Evolutionary conservation across 1,139 yeast genomes (phyloP), one percentile per base, ranked within the genome.

Genomic region (Hanseniaspora uvarum): DNA sequence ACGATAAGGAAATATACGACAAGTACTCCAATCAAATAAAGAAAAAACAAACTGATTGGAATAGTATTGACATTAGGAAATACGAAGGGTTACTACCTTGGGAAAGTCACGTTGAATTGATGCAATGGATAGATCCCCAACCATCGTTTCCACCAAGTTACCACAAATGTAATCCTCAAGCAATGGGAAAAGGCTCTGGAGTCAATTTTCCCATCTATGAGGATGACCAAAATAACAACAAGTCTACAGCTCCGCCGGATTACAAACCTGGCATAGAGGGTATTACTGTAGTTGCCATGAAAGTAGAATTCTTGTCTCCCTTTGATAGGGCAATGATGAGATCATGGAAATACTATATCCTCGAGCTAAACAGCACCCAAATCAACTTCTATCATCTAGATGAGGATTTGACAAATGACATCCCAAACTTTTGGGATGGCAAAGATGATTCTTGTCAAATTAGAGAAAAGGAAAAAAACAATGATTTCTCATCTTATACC

Each of bases 331-430:
- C 86, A 0, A 73, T 79, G 1, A 66, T 73, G 10, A 68, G 87
- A 59, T 73, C 76, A n/a, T 83, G 92, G 92, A 78, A 72, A 61
- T 71, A 74, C 52, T 72, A 73, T 33, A 70, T 84, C 7, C 70
- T 83, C 68, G 92, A 84, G 62, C 68, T 84, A 36, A 84, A 84
- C 67, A 80, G 86, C 2, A 84, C 92, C 1, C 92, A 84, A 67
- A 64, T 84, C 37, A 84, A 83, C 65, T 71, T 84, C 53, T 83
- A 83, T 63, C 59, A 65, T 24, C 63, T 68, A 4, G 70, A 69
- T 46, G 63, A 64, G 5, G 52, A 56, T 1, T 49, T 65, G 41
- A 61, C 64, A 1, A 55, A 57, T 10, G 58, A 59, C 19, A 60
- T 63, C 33, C 59, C 56, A 41, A 59, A 59, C 46, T 61, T 60